Evolutionary conservation across 2,329 filamentous ascomycete species (phyloP), one percentile per base, ranked within the genome.

Genomic region (Thielaviopsis musarum): DNA sequence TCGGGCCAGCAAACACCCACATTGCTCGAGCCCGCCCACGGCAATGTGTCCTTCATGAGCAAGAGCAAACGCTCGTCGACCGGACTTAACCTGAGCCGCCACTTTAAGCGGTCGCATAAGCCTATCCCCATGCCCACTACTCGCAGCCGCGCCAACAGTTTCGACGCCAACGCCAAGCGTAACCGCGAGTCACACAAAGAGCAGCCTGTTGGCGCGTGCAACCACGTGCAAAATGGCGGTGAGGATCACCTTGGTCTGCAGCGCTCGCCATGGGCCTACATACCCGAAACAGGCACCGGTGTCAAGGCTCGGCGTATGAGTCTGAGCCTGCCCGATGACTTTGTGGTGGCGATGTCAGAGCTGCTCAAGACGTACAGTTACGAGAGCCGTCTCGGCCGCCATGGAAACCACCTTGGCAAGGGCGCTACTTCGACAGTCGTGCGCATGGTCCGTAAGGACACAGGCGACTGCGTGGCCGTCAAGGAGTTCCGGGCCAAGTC

Each of bases 401-500:
- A 87, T 66, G 84, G 85, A 48, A 89, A 86, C 71, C 79, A 84
- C 62, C 74, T 94, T 6, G 90, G 89, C 62, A 88, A 87, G 70
- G 90, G 90, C 51, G 86, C 87, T 12, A 91, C 87, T 5, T 88
- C 88, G 52, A 85, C 87, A 65, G 89, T 95, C 24, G 87, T 82
- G 38, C 77, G 91, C 62, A 93, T 95, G 87, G 77, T 76, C 60
- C 80, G 84, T 63, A 88, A 85, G 69, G 83, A 82, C 34, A 73
- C 77, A 5, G 75, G 75, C 48, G 83, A 88, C 66, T 71, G 89
- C 7, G 91, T 85, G 64, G 90, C 90, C 0, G 88, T 94, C 65
- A 95, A 95, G 72, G 87, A 93, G 67, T 95, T 94, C 69, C 82
- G 88, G 12, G 79, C 81, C 64, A 86, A 87, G 69, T 82, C 82